Base-by-base conservation (phyloP, 1,284 basidiomycete genomes). In the Abortiporus biennis region DNA sequence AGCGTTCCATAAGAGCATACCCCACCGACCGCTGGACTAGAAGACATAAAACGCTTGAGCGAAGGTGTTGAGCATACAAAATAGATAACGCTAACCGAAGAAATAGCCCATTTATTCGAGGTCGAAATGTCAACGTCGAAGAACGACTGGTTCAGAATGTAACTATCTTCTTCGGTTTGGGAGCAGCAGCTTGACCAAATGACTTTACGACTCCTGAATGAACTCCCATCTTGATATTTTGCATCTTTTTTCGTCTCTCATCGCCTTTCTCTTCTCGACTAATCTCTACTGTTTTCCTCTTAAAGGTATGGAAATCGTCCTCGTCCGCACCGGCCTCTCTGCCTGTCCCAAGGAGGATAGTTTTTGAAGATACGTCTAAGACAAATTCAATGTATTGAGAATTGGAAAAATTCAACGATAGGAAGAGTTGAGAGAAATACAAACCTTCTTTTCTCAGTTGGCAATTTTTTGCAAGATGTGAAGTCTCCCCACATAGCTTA, bases 381-480 rank as follows among this genome's bases (percentile, higher is more conserved):
- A 16, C 33, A 19, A 19, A 35, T 35, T 9, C 33, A 11, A 12
- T 12, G 19, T 21, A n/a, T 35, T 31, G n/a, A 24, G 48, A 33
- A 38, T 17, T 17, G 22, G 29, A 40, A 43, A 20, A 3, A 19
- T 16, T 24, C 12, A 31, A 5, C 24, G 16, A 40, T n/a, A 3
- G 11, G 15, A 8, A 6, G 3, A 12, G 2, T n/a, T 31, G 8
- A 8, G 24, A 21, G n/a, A n/a, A n/a, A n/a, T n/a, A 54, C 66
- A 35, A 47, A 76, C 85, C 79, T 57, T 72, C 67, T 55, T 74
- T 76, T 43, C 84, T 63, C 45, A 87, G 59, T 22, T 68, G 68
- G 58, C 93, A 97, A 61, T 95, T 80, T 54, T 80, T 87, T 0
- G 91, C 92, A 8, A 95, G 72, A 66, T 96, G 93, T 1, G 80